Base-by-base conservation (phyloP, 176 grass and related monocot species). In the Themeda triandra region DNA sequence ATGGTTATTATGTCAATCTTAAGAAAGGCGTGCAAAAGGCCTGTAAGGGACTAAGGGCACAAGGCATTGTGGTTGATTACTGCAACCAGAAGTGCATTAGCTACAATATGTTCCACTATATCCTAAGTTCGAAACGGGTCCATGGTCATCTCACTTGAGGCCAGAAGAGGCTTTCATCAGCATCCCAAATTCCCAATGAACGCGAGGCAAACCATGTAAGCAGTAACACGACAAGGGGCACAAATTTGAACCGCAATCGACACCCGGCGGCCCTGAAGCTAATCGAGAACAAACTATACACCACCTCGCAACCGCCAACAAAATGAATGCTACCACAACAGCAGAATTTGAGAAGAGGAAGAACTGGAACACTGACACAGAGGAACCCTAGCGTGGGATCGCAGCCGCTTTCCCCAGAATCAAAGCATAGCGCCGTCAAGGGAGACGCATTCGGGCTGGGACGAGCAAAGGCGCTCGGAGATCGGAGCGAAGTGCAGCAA, bases 321-420 rank as follows among this genome's bases (percentile, higher is more conserved):
- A 3, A 66, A 14, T 2, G 12, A 32, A 66, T 13, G 60, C 5
- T 10, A 19, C 4, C 33, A 5, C 25, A 60, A 1, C 40, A 51
- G 2, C 49, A 10, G 15, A 77, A 14, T 25, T 31, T 8, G 24
- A 14, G 4, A 5, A 21, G 18, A 21, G 8, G 6, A 23, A 46
- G 39, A 41, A 30, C 15, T 18, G 8, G 41, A 5, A 39, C 24
- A 40, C 40, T 86, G 48, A 77, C 71, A 71, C 18, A 14, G 49
- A 28, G 64, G 27, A 82, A 85, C 71, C 83, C 83, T 89, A 71
- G 71, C n/a, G 39, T 76, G 33, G 45, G 28, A 44, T 67, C 13
- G 56, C 19, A 6, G 10, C 36, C 15, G 72, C 42, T 35, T 17
- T 51, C 28, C 13, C 30, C n/a, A 23, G 31, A 60, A 31, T 48